These are phyloP conservation scores for Saposhnikovia divaricata DNA, from an alignment of 129 eudicot species.

Conservation along the genomic window DNA sequence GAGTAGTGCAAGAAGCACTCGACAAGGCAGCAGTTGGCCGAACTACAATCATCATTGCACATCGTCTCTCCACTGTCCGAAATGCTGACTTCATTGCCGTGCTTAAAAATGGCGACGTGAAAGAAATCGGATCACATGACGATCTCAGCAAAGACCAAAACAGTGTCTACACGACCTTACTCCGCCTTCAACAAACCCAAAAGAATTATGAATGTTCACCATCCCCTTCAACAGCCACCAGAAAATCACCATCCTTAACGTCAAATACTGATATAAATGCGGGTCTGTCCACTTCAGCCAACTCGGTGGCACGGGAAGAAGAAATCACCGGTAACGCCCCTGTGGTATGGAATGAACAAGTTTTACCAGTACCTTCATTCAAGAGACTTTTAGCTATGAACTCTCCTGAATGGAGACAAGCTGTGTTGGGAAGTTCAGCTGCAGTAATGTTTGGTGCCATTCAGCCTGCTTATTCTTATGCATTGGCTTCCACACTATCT, in stretches of 20 bases:
- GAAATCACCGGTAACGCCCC: not conserved
- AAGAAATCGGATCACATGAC: constrained; percentile 54
- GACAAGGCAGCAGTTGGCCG: constrained; percentile 59
- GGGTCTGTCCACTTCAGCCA: constrained; percentile 43
- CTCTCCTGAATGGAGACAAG: constrained; percentile 57
- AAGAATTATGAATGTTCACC: constrained; percentile 10
- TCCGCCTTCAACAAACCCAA: constrained; percentile 48
- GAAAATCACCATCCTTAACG: not conserved
- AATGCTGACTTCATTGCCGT: constrained; percentile 62
- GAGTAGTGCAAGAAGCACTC: constrained; percentile 69
- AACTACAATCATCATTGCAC: constrained; percentile 69
- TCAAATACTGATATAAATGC: constrained; percentile 11
- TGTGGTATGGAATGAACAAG: constrained; percentile 11
- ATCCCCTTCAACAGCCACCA: not conserved
- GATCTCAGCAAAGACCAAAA: constrained; percentile 36
- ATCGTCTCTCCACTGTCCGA: constrained; percentile 73
- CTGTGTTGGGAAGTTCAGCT: constrained; percentile 13
- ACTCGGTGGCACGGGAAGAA: constrained; percentile 22
- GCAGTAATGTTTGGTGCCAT: constrained; percentile 24
- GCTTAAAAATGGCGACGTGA: constrained; percentile 51
- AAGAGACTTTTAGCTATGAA: constrained; percentile 55
- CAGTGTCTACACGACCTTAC: constrained; percentile 47
- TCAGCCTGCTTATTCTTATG: constrained; percentile 20
- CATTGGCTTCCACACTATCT: constrained; percentile 23
- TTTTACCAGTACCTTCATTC: constrained; percentile 39